Percentiles rank a stretch among this genome's conserved stretches.
These are phyloP conservation scores for Middelhovenomyces tepae DNA, from an alignment of 805 yeast species.

Conservation along the genomic window DNA sequence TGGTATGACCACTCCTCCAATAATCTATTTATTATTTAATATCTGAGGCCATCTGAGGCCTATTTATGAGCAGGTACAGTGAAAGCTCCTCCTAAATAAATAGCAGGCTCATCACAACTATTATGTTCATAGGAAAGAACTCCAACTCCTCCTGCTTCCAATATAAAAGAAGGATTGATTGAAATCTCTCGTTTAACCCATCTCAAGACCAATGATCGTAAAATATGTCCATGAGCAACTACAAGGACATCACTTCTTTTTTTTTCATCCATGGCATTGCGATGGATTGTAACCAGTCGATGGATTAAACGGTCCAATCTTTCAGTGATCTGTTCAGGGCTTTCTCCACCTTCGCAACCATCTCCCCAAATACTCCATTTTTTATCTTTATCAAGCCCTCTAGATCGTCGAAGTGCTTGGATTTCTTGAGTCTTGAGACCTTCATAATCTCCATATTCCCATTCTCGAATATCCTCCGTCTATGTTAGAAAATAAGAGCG, in stretches of 20 bases:
- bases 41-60: background rate
- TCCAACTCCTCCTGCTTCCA: slow-evolving; percentile 95
- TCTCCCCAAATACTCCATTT: slow-evolving; percentile 81
- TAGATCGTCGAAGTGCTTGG: slow-evolving; percentile 43
- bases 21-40: background rate
- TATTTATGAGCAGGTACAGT: slow-evolving; percentile 35
- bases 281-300: slow-evolving; percentile 45
- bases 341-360: slow-evolving; percentile 91
- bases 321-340: slow-evolving; percentile 50
- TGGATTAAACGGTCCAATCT: slow-evolving; percentile 66
- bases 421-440: slow-evolving; percentile 69
- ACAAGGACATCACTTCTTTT: slow-evolving; percentile 65
- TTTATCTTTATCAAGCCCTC: slow-evolving; percentile 44
- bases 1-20: background rate
- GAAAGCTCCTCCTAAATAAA: slow-evolving; percentile 77
- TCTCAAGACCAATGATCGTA: slow-evolving; percentile 80
- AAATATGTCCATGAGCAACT: slow-evolving; percentile 89
- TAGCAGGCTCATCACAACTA: slow-evolving; percentile 77
- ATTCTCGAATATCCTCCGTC: slow-evolving; percentile 70
- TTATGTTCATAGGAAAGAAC: slow-evolving; percentile 85
- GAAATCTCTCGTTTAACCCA: slow-evolving; percentile 63
- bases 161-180: slow-evolving; percentile 67
- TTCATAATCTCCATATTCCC: slow-evolving; percentile 97
- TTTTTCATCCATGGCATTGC: slow-evolving; percentile 22
- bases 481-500: slow-evolving; percentile 22